Base-by-base conservation (phyloP, 2,329 filamentous ascomycete species). In the Phoma sp. region DNA sequence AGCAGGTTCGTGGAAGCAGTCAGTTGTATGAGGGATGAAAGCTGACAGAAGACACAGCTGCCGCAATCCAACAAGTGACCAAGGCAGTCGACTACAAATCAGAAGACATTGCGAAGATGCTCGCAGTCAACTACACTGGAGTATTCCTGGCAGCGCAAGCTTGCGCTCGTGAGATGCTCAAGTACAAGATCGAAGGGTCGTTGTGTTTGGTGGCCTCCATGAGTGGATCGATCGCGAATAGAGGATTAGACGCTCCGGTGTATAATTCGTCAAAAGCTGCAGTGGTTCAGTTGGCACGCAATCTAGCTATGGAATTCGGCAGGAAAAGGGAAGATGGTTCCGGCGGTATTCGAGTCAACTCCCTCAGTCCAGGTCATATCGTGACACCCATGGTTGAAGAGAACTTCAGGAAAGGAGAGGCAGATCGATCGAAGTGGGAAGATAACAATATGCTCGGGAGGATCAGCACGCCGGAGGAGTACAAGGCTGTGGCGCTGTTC, bases 341-440 rank as follows among this genome's bases (percentile, higher is more conserved):
- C 57, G 78, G 88, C 62, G 85, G 85, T 21, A 92, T 94, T 67
- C 84, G 90, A 3, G 88, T 93, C 50, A 94, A 94, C 76, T 90
- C 88, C 5, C 82, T 94, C 50, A 91, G 88, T 24, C 89, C 90
- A 0, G 90, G 90, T 22, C 91, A 92, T 70, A 91, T 92, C 68
- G 81, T 89, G 25, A 92, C 89, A 2, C 86, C 89, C 9, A 96
- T 96, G 92, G 90, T 94, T 1, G 84, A 90, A 70, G 83, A 85
- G 55, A 84, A 96, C 35, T 94, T 96, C 68, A 82, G 86, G 60
- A 82, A 87, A 58, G 83, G 87, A 58, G 83, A 89, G 62, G 88
- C 86, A 57, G 89, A 90, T 0, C 70, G 67, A 32, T 64, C 69
- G 22, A 82, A 86, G 58, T 96, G 92, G 92, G 85, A 89, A 35